Conservation (phyloP, 2,329 filamentous ascomycete genomes). For the Stachybotrys echinatus region DNA sequence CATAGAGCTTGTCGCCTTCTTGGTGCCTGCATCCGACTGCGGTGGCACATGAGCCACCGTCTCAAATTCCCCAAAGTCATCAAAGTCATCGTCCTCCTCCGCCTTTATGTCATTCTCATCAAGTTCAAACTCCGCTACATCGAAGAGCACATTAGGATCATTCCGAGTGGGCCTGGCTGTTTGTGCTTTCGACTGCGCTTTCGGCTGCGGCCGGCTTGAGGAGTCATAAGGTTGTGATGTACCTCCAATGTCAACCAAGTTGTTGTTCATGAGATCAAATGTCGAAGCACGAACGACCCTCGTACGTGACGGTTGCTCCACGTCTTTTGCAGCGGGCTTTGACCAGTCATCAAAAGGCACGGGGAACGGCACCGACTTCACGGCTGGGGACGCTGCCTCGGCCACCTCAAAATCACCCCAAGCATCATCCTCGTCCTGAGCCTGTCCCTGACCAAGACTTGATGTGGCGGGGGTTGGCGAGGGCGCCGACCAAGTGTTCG, state of each 20-base stretch:
- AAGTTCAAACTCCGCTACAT: constrained; percentile 52
- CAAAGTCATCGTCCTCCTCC: constrained; percentile 45
- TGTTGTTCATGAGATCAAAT: constrained; percentile 49
- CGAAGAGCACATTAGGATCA: constrained; percentile 58
- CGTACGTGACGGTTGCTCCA: constrained; percentile 8
- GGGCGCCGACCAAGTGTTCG: neutral
- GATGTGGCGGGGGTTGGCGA: neutral
- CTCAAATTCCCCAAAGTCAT: constrained; percentile 59
- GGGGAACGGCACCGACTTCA: constrained; percentile 2
- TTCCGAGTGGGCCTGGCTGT: too few species aligned
- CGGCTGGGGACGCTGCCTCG: constrained; percentile 19
- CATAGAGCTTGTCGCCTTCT: constrained; percentile 6
- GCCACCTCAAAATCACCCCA: constrained; percentile 66
- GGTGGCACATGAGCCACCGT: constrained; percentile 26
- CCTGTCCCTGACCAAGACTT: neutral
- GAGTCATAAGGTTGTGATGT: constrained; percentile 2
- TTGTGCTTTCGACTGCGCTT: constrained; percentile 3
- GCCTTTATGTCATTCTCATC: constrained; percentile 38
- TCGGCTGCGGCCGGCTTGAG: constrained; percentile 11
- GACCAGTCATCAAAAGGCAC: constrained; percentile 11
- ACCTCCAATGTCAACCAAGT: constrained; percentile 33
- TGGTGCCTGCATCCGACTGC: constrained; percentile 9
- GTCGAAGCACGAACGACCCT: constrained; percentile 41
- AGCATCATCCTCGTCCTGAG: constrained; percentile 52
- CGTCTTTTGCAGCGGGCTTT: constrained; percentile 2